Conservation (phyloP, 2,329 filamentous ascomycete species). For the Pyricularia sp. region DNA sequence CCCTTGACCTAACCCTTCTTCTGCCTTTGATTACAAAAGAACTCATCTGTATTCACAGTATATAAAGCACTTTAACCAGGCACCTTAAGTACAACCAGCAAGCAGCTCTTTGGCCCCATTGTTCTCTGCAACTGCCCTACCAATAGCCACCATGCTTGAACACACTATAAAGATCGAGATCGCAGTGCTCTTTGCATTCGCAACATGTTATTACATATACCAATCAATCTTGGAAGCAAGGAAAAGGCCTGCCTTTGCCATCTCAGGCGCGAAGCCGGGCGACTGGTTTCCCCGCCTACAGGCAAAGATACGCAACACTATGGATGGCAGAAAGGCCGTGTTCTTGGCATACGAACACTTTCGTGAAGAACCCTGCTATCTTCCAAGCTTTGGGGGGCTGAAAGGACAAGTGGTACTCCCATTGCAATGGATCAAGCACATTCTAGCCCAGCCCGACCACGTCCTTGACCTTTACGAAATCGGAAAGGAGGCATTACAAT, state of each 20-base stretch:
- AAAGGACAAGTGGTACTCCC: background rate
- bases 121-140: too few relatives aligned
- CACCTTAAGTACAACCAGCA: too few relatives aligned
- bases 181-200: background rate
- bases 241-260: background rate
- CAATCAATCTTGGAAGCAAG: background rate
- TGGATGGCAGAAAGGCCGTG: background rate
- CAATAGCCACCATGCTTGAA: background rate
- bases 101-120: too few relatives aligned
- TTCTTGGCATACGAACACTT: background rate
- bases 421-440: background rate
- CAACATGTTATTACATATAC: background rate
- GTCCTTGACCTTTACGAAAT: background rate
- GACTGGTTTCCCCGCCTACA: background rate
- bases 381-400: background rate
- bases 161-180: background rate
- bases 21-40: too few relatives aligned
- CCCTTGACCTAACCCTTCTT: too few relatives aligned
- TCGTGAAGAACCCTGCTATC: background rate
- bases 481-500: background rate
- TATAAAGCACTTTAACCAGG: too few relatives aligned
- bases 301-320: background rate
- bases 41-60: too few relatives aligned
- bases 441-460: background rate
- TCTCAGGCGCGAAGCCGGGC: background rate